Evolutionary conservation across 306 rosid genomes (phyloP), one percentile per base, ranked within the genome.

Genomic region (Cucumis hystrix): DNA sequence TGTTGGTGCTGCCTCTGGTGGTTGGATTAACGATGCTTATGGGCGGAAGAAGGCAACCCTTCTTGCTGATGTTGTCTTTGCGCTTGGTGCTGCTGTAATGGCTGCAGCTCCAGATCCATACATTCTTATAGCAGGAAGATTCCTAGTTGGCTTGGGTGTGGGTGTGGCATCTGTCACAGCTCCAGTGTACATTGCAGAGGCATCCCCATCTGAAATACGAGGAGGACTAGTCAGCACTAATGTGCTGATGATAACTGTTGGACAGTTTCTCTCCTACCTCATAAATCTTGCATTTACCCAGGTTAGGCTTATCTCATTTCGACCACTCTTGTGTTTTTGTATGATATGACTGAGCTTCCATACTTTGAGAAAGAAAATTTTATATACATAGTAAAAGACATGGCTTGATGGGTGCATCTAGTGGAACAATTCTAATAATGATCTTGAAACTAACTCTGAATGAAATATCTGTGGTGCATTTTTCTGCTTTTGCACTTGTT

Each of bases 121-220:
- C 76, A 77, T 91, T 82, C 97, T 93, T 20, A 93, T 93, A 55
- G 14, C 75, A 15, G 98, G 98, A 60, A 91, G 98, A 11, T 77
- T 93, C 69, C 83, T 93, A 1, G 89, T 88, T 4, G 97, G 98
- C 56, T 83, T 91, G 8, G 98, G 93, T 4, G 83, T 93, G 1
- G 98, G 97, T 1, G 45, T 87, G 57, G 96, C 96, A 12, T 91
- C 97, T 80, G 97, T 91, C 13, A 93, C 97, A 7, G 97, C 98
- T 73, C 98, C 98, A 20, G 89, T 93, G 3, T 93, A 93, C 72
- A 93, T 93, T 54, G 97, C 98, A 1, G 98, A 93, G 80, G 91
- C 96, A 73, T 88, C 98, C 0, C 98, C 98, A 5, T 93, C 97
- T 2, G 98, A 93, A 82, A 93, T 93, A 20, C 88, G 98, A 74